These are phyloP conservation scores for Vigna trinervia DNA, from an alignment of 306 rosid species.

Conservation along the genomic window DNA sequence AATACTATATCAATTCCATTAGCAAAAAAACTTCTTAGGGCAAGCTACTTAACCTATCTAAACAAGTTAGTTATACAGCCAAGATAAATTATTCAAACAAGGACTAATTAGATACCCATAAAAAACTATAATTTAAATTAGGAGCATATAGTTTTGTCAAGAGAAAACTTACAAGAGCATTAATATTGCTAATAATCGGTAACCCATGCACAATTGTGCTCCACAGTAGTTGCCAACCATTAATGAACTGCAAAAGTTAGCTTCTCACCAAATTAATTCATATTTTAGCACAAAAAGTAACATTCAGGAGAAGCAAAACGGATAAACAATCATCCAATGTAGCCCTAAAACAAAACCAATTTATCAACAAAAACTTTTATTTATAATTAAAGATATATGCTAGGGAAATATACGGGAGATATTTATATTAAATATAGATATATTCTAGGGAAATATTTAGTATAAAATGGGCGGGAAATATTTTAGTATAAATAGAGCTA, in stretches of 20 bases:
- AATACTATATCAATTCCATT: too few relatives aligned
- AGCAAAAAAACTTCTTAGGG: too few relatives aligned
- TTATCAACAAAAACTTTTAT: background rate
- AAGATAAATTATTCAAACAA: background rate
- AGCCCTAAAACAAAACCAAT: conserved; percentile 26
- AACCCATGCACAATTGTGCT: conserved; percentile 76
- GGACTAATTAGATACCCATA: conserved; percentile 6
- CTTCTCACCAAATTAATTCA: conserved; percentile 44
- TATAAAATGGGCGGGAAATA: too few relatives aligned
- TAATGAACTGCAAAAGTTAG: conserved; percentile 62
- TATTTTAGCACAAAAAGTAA: conserved; percentile 3
- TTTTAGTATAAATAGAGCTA: too few relatives aligned
- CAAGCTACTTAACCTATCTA: too few relatives aligned
- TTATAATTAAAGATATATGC: too few relatives aligned
- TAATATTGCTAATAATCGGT: conserved; percentile 77
- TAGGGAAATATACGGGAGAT: too few relatives aligned
- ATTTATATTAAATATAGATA: too few relatives aligned
- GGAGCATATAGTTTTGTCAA: conserved; percentile 16
- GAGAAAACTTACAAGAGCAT: conserved; percentile 71
- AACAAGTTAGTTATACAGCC: too few relatives aligned
- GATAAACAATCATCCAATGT: conserved; percentile 28
- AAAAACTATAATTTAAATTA: conserved; percentile 12
- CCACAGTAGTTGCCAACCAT: conserved; percentile 85
- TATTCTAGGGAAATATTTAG: too few relatives aligned
- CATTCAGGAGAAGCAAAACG: background rate